Conservation (phyloP, 129 eudicot genomes). For the Logfia minima region DNA sequence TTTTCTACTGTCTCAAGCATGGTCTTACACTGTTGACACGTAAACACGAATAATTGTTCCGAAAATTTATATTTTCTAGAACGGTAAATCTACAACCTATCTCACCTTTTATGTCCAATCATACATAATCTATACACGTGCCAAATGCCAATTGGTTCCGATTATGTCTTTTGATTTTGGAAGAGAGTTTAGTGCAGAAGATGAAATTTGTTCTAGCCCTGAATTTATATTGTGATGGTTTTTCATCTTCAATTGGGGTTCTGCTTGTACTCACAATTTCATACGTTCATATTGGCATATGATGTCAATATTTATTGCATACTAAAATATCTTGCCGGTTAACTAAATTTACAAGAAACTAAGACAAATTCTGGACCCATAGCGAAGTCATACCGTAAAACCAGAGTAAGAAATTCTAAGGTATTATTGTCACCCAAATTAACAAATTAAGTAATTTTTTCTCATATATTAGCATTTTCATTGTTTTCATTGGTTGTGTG, state of each 20-base stretch:
- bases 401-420: no score
- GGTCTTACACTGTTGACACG: background rate
- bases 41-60: constrained; percentile 13
- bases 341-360: background rate
- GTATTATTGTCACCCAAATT: no score
- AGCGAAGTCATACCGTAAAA: no score
- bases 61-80: background rate
- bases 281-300: background rate
- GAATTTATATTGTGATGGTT: constrained; percentile 9
- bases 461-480: no score
- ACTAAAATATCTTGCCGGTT: no score
- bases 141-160: constrained; percentile 6
- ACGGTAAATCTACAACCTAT: background rate
- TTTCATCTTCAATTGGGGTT: constrained; percentile 4
- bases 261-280: background rate
- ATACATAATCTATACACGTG: no score
- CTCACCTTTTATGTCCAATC: no score
- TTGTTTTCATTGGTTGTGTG: no score
- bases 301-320: background rate
- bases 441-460: no score
- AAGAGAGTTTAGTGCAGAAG: constrained; percentile 17
- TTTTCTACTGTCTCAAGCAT: background rate
- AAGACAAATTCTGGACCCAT: background rate
- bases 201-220: background rate
- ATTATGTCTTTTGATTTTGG: constrained; percentile 2